Evolutionary conservation across 106 monocot species (phyloP).

Genomic region (Acorus calamus): DNA sequence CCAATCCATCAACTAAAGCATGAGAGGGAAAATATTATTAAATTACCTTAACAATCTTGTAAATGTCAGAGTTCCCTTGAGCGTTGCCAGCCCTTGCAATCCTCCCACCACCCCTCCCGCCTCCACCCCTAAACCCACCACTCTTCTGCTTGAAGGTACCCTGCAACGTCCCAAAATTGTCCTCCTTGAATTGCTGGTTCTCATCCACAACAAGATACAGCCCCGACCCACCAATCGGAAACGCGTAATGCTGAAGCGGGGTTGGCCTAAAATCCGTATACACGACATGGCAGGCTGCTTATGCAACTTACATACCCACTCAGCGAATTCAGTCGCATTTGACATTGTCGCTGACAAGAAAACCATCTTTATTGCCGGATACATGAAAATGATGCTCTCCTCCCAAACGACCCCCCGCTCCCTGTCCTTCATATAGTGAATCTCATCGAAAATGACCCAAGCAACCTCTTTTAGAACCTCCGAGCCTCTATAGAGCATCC

Average conservation of each 20-base stretch:
- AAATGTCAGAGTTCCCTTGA: slow-evolving; percentile 74
- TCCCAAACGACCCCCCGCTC: slow-evolving; percentile 99
- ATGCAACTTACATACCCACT: slow-evolving; percentile 96
- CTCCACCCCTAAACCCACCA: slow-evolving; percentile 33
- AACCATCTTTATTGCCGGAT: slow-evolving; percentile 95
- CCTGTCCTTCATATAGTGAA: slow-evolving; percentile 99
- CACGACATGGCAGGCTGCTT: slow-evolving; percentile 99
- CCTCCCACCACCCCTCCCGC: slow-evolving; percentile 42
- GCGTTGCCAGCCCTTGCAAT: slow-evolving; percentile 78
- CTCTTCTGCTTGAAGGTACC: slow-evolving; percentile 64
- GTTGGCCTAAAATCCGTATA: slow-evolving; percentile 98
- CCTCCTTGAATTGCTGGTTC: slow-evolving; percentile 92
- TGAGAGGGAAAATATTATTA: too few relatives aligned
- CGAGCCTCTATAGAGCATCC: slow-evolving; percentile 92
- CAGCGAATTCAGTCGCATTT: slow-evolving; percentile 95
- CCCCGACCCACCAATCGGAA: slow-evolving; percentile 82
- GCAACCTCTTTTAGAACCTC: slow-evolving; percentile 96
- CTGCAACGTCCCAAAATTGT: slow-evolving; percentile 75
- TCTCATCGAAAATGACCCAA: slow-evolving; percentile 98
- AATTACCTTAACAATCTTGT: slow-evolving; percentile 94
- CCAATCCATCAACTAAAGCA: too few relatives aligned
- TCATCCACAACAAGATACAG: slow-evolving; percentile 97
- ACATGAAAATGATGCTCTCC: slow-evolving; percentile 93
- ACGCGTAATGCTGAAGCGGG: slow-evolving; percentile 91
- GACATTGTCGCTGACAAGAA: slow-evolving; percentile 98